These are phyloP conservation scores for Diddensiella caesifluorescens DNA, from an alignment of 805 yeast genomes.

Conservation along the genomic window DNA sequence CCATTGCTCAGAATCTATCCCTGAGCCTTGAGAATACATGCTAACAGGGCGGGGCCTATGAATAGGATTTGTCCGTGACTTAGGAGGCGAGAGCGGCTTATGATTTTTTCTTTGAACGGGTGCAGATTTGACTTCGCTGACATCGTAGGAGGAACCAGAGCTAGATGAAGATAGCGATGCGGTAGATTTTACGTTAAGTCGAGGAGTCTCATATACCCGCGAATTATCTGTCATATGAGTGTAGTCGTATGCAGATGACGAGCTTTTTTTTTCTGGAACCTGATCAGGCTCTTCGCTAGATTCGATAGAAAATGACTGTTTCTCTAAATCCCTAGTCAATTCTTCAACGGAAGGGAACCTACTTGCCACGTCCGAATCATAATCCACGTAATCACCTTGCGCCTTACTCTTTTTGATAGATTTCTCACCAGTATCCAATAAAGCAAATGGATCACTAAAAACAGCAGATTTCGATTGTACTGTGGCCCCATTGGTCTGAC, in stretches of 20 bases:
- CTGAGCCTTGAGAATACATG: constrained; percentile 5
- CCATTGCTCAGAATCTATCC: too few relatives aligned
- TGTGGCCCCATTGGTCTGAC: not conserved
- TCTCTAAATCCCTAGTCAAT: constrained; percentile 22
- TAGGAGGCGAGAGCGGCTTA: not conserved
- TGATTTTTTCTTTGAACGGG: not conserved
- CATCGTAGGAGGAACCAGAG: constrained; percentile 8
- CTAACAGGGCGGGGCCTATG: constrained; percentile 13
- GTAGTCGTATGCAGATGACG: too few relatives aligned
- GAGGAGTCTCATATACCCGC: constrained; percentile 1
- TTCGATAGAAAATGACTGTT: constrained; percentile 4
- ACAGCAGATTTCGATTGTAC: constrained; percentile 5
- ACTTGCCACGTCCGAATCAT: constrained; percentile 21
- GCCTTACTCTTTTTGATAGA: not conserved
- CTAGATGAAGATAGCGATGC: constrained; percentile 3
- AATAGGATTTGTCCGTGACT: constrained; percentile 6
- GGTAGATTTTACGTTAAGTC: not conserved
- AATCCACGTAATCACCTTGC: not conserved
- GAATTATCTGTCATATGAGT: not conserved
- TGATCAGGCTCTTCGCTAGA: not conserved
- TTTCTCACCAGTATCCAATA: constrained; percentile 7
- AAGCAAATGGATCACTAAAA: constrained; percentile 19
- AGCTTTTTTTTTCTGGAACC: not conserved
- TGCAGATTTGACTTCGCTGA: not conserved
- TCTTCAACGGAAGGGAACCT: constrained; percentile 35